Conservation (phyloP, 2,329 filamentous ascomycete species). For the Fusarium sp. region DNA sequence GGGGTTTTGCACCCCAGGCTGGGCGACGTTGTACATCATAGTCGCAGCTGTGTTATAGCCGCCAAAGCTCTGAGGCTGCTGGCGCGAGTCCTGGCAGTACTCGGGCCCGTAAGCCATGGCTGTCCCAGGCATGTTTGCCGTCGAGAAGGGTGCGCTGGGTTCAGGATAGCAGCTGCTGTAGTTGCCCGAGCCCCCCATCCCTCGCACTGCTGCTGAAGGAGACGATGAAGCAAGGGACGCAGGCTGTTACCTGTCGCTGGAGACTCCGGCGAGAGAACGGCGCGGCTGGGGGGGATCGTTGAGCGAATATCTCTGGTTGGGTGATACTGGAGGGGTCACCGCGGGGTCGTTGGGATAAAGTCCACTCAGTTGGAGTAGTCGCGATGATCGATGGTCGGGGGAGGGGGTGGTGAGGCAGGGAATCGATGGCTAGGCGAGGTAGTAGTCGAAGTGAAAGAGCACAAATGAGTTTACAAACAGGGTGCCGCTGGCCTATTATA, state of each 20-base stretch:
- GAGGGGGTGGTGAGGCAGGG: slow-evolving; percentile 41
- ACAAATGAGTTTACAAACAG: slow-evolving; percentile 40
- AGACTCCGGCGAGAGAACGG: slow-evolving; percentile 48
- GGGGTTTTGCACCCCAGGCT: slow-evolving; percentile 69
- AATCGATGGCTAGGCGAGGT: slow-evolving; percentile 41
- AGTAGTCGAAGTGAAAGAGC: slow-evolving; percentile 41
- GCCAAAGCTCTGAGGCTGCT: slow-evolving; percentile 66
- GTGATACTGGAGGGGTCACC: slow-evolving; percentile 47
- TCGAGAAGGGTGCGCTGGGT: slow-evolving; percentile 62
- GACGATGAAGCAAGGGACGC: slow-evolving; percentile 63
- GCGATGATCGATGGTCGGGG: slow-evolving; percentile 43
- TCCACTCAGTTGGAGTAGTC: slow-evolving; percentile 39
- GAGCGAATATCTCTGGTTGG: slow-evolving; percentile 65
- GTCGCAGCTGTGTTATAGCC: slow-evolving; percentile 69
- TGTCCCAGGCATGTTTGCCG: slow-evolving; percentile 68
- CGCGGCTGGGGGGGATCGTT: slow-evolving; percentile 62
- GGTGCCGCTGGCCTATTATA: slow-evolving; percentile 46
- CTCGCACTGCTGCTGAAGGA: slow-evolving; percentile 57
- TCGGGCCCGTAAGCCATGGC: slow-evolving; percentile 71
- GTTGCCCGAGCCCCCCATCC: slow-evolving; percentile 67
- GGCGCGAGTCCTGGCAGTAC: slow-evolving; percentile 72
- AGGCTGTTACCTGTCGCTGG: slow-evolving; percentile 60
- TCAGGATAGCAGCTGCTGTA: slow-evolving; percentile 72
- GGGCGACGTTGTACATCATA: slow-evolving; percentile 84
- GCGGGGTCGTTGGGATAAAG: slow-evolving; percentile 42